Base-by-base conservation (phyloP, 2,329 filamentous ascomycete species). In the Beauveria pseudobassiana region DNA sequence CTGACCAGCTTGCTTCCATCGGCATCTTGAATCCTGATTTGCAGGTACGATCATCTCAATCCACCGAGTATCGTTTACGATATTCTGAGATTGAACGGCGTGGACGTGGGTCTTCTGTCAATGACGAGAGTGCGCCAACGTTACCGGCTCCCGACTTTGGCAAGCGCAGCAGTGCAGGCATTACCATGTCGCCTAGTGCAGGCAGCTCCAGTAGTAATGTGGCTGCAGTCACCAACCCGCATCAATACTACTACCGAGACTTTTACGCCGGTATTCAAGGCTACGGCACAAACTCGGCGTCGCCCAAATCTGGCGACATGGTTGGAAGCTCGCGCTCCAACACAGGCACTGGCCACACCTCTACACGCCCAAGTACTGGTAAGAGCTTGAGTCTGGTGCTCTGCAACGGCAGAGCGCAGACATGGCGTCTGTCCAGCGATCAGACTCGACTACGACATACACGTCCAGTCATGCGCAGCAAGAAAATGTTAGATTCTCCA, bases 11-110 rank as follows among this genome's bases (percentile, higher is more conserved):
- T 22, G 80, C 85, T 65, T 83, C 82, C 53, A 82, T 97, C 51
- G 85, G 86, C 20, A 89, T 96, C 61, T 83, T 93, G 73, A 96
- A 96, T 70, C 89, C 90, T 20, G 86, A 72, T 71, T 89, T 75
- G 72, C 85, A 67, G 78, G 87, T 71, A 73, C 83, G 71, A 72
- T 82, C 74, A 69, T 87, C 77, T 24, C 83, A 79, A 67, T 87
- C 75, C 74, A 88, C 76, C 45, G 85, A 76, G 75, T 77, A 76
- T 20, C 76, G 78, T n/a, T 74, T 77, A 1, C 76, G 81, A 8
- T 80, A 79, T 3, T 72, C 76, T 26, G 82, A 85, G 22, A 71
- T 77, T 42, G 76, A 79, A 59, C 74, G 77, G n/a, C 76, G 87
- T 59, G 74, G 80, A 42, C 82, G 87, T 26, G 83, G 84, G 3